These are phyloP conservation scores for Rhododendron williamsianum DNA, from an alignment of 148 eudicot genomes.

Conservation along the genomic window DNA sequence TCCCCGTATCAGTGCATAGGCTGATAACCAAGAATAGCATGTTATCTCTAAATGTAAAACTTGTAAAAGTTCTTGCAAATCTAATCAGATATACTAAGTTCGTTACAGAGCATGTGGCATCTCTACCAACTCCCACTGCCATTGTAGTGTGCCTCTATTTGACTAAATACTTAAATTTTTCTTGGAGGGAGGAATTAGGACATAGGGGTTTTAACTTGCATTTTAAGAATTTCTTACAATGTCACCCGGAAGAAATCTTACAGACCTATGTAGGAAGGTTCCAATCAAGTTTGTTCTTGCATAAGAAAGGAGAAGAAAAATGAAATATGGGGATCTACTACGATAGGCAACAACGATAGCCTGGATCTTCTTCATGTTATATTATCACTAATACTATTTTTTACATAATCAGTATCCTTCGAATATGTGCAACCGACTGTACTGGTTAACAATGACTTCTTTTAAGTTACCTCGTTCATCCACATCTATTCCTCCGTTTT, in stretches of 20 bases:
- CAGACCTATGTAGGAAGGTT: neutral
- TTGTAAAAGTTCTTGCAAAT: neutral
- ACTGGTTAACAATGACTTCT: neutral
- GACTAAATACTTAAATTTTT: neutral
- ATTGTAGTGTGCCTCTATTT: neutral
- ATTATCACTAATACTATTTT: neutral
- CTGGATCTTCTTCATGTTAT: neutral
- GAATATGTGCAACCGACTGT: neutral
- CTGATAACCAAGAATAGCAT: neutral
- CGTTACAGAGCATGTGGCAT: neutral
- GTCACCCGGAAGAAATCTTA: neutral
- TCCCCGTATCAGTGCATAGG: neutral
- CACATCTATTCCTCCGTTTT: neutral
- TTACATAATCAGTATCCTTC: neutral
- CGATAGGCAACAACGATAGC: neutral
- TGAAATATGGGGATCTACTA: neutral
- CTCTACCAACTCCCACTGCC: neutral
- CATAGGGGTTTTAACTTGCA: neutral
- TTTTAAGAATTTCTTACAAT: neutral
- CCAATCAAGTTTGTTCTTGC: neutral
- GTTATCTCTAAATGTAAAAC: neutral
- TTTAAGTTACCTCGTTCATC: neutral
- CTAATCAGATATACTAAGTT: neutral
- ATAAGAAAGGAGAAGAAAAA: neutral
- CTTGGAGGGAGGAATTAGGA: neutral